phyloP scores from a whole-genome alignment of 495 filamentous ascomycete species.

The Penicillium bialowiezense region DNA sequence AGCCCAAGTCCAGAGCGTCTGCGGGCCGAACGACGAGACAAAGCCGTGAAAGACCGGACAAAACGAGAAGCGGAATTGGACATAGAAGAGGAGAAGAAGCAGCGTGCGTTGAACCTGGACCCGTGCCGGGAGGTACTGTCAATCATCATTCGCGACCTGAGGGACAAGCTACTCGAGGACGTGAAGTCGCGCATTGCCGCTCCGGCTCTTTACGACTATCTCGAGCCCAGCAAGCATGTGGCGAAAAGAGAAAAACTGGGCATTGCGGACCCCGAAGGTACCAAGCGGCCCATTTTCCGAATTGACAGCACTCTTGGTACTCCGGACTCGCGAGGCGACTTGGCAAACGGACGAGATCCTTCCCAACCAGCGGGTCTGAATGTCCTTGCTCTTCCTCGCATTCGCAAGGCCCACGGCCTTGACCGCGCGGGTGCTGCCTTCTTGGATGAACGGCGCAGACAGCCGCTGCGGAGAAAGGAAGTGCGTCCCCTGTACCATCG shows the following conservation, averaged over 20 bases:
- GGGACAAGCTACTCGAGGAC: slow-evolving; percentile 78
- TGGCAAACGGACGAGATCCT: slow-evolving; percentile 28
- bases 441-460: slow-evolving; percentile 71
- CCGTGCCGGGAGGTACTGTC: slow-evolving; percentile 79
- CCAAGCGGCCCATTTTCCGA: slow-evolving; percentile 45
- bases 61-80: slow-evolving; percentile 72
- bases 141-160: slow-evolving; percentile 74
- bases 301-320: slow-evolving; percentile 59
- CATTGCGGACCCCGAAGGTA: slow-evolving; percentile 65
- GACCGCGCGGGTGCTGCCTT: slow-evolving; percentile 66
- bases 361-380: slow-evolving; percentile 47
- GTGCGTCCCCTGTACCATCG: slow-evolving; percentile 58
- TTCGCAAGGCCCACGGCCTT: slow-evolving; percentile 61
- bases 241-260: slow-evolving; percentile 73
- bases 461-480: slow-evolving; percentile 47
- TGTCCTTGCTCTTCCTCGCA: slow-evolving; percentile 65
- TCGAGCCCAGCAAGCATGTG: slow-evolving; percentile 77
- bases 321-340: slow-evolving; percentile 59
- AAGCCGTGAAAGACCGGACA: slow-evolving; percentile 52
- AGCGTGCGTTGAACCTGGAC: slow-evolving; percentile 78
- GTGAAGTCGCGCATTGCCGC: slow-evolving; percentile 80
- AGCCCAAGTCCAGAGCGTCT: slow-evolving; percentile 57
- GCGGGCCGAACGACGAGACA: slow-evolving; percentile 52
- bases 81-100: slow-evolving; percentile 80
- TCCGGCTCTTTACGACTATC: slow-evolving; percentile 75